Evolutionary conservation across 306 rosid genomes (phyloP), one percentile per base, ranked within the genome.

Genomic region (Cicer judaicum): DNA sequence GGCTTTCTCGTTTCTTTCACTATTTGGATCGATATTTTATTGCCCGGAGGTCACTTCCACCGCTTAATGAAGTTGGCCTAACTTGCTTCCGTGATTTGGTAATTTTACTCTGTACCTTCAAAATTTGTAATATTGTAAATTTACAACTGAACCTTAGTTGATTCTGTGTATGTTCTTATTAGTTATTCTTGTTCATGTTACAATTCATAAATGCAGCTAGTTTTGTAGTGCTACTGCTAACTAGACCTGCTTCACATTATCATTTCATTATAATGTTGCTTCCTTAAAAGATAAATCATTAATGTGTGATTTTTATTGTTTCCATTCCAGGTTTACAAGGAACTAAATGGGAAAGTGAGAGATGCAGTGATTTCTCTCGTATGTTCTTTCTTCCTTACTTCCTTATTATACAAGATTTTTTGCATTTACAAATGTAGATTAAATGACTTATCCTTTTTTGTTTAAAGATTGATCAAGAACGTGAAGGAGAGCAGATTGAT

Each of bases 401-500:
- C 64, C 44, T 66, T 53, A 18, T 36, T 11, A 2, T 62, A 34
- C 44, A 42, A 13, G 39, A 10, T 77, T 77, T 44, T 48, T 2
- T 18, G 6, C 18, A 8, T 77, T 49, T 10, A 47, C 16, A n/a
- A 72, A 73, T 68, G 18, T 81, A 36, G 39, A 74, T 49, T 19
- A 47, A 64, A 64, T 77, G 56, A 69, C 68, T 29, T 47, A 54
- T 55, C 62, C 29, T 42, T 64, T 60, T 63, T 34, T 64, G 48
- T 46, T 73, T 71, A 47, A 82, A 93, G 98, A 87, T 93, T 78
- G 93, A 91, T 81, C 90, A 91, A 81, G 98, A 93, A 81, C 98
- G 98, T 10, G 97, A 93, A 55, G 97, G 98, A 77, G 96, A 93
- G 86, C 97, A 91, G 84, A 88, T 91, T 79, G 98, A 93, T 68